These are phyloP conservation scores for Exophiala viscosa DNA, from an alignment of 2,329 filamentous ascomycete species.

Conservation along the genomic window DNA sequence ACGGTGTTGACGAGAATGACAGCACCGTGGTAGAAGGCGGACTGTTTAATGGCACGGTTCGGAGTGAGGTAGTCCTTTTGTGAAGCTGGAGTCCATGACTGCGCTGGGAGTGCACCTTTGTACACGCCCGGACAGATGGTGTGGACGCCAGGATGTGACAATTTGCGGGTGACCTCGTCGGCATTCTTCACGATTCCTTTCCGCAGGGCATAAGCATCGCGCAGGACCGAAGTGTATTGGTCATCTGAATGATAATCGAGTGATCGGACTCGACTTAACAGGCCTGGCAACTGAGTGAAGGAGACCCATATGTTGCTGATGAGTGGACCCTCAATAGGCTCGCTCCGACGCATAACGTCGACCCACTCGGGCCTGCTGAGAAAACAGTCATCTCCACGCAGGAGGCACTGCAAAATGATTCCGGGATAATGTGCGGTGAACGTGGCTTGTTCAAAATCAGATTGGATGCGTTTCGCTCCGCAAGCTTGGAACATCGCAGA, in stretches of 20 bases:
- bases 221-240: neutral
- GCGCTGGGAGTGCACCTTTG: neutral
- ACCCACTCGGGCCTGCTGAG: conserved; percentile 1
- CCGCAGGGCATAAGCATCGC: conserved; percentile 2
- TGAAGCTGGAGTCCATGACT: neutral
- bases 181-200: neutral
- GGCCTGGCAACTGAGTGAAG: neutral
- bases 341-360: neutral
- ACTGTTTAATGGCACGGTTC: conserved; percentile 1
- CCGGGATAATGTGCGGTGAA: conserved; percentile 5
- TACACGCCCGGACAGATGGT: conserved; percentile 1
- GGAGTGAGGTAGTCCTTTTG: neutral
- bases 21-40: neutral
- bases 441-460: conserved; percentile 5
- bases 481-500: conserved; percentile 3
- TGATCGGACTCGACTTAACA: neutral
- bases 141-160: conserved; percentile 6
- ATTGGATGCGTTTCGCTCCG: conserved; percentile 1
- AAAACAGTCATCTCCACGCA: conserved; percentile 5
- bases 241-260: neutral
- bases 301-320: neutral
- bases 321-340: neutral
- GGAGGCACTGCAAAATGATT: conserved; percentile 6
- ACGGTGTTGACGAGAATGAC: conserved; percentile 3
- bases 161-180: neutral